Evolutionary conservation across 805 yeast species (phyloP), one percentile per base, ranked within the genome.

Genomic region (Starmerella stellata): DNA sequence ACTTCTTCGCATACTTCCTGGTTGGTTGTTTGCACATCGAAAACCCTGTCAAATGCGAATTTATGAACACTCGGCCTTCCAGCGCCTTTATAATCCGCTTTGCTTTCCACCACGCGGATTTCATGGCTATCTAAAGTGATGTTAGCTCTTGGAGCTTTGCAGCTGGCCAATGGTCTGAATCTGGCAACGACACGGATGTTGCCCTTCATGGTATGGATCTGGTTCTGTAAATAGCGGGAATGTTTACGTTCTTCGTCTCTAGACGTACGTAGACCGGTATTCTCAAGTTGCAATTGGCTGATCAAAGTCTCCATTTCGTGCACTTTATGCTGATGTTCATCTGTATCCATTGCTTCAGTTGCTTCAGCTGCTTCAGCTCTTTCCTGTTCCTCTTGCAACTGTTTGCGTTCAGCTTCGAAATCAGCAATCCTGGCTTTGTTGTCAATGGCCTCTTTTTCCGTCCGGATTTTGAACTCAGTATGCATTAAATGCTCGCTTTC

Each of bases 161-260:
- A 44, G 38, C 14, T 25, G 17, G 36, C 7, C 4, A 32, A 17
- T 11, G 95, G 95, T 39, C 92, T 65, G 4, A 87, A 65, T 29
- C 98, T 65, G 53, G 95, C 87, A 50, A 76, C 81, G 0, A 87
- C 95, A 35, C 96, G 61, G 25, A 90, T 83, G 50, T 82, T 90
- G 1, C 98, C 96, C 56, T 83, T 79, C 29, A 87, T 56, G 43
- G 81, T 93, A 55, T 83, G 95, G 4, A 87, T 60, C 44, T 64
- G 65, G 52, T 80, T 75, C 51, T 82, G 95, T 1, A 79, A 54
- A 13, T 58, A 51, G 8, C 94, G 61, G 43, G 95, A 37, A n/a
- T 30, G 19, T 13, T 30, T 34, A 4, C 43, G 32, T 32, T 47
- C 48, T 3, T 7, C 18, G 35, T 20, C 19, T 5, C 32, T 5